Evolutionary conservation across 2,329 filamentous ascomycete genomes (phyloP).

Genomic region (Fusarium floridanum): DNA sequence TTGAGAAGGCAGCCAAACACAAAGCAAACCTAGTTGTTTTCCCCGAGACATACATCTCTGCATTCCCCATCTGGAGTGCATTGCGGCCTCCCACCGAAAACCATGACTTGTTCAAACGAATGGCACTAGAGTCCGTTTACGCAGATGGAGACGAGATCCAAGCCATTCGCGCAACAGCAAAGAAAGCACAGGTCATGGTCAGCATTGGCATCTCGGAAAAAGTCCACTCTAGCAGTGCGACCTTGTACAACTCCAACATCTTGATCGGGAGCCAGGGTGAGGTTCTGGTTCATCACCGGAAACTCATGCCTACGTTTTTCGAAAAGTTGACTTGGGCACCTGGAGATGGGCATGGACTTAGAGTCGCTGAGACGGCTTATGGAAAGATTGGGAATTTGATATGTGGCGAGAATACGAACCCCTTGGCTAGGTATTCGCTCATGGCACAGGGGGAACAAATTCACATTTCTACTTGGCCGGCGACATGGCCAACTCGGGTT

Average conservation of each 20-base stretch:
- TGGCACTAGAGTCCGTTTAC: constrained; percentile 59
- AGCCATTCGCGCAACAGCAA: constrained; percentile 55
- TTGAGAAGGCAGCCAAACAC: constrained; percentile 58
- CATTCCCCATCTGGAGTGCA: constrained; percentile 66
- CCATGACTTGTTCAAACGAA: constrained; percentile 62
- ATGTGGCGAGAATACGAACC: constrained; percentile 71
- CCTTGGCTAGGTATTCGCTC: constrained; percentile 63
- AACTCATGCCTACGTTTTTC: constrained; percentile 68
- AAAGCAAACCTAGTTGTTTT: constrained; percentile 65
- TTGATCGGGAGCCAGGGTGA: constrained; percentile 59
- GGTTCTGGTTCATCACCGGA: constrained; percentile 65
- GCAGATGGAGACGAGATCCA: constrained; percentile 61
- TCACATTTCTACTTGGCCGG: constrained; percentile 68
- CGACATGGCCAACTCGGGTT: constrained; percentile 64
- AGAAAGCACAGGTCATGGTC: constrained; percentile 54
- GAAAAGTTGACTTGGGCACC: constrained; percentile 68
- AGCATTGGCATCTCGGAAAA: constrained; percentile 66
- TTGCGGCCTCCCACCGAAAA: constrained; percentile 62
- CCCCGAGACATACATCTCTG: constrained; percentile 66
- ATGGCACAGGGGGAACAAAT: constrained; percentile 69
- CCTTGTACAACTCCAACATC: constrained; percentile 65
- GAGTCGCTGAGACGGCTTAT: constrained; percentile 58
- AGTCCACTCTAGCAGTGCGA: constrained; percentile 56
- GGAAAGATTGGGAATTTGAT: constrained; percentile 65
- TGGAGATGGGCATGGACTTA: constrained; percentile 64